Base-by-base conservation (phyloP, 352 stramenopile species). In the Peronospora farinosa region DNA sequence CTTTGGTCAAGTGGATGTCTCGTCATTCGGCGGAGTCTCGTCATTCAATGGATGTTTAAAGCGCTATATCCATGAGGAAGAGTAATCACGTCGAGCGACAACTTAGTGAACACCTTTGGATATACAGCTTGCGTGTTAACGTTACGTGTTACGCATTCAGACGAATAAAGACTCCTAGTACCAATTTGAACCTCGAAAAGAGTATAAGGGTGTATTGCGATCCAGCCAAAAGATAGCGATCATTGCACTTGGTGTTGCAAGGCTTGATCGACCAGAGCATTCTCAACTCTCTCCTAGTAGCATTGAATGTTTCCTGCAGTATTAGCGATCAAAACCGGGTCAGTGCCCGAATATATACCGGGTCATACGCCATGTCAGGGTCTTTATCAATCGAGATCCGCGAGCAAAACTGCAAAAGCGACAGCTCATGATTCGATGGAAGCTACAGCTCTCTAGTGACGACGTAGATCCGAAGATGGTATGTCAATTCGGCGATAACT, bases 361-460 rank as follows among this genome's bases (percentile, higher is more conserved):
- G 53, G 9, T 66, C 52, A 23, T 67, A 52, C 31, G 43, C 39
- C 40, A 52, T 48, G 10, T 57, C 63, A 33, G 65, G 52, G 13
- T 49, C 63, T 13, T 70, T 65, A 42, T 84, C 63, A 17, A 74
- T 69, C 7, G 71, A 78, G 21, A 76, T 72, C 25, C 74, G 60
- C 13, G 66, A 63, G 49, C 69, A 80, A 57, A 67, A 69, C 52
- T 84, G 68, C 47, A 87, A 43, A 15, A 83, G 60, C 23, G 71
- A 65, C 25, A 64, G 49, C 9, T 77, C 59, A 5, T 59, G 39
- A 40, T 61, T 45, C 21, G 46, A 60, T 60, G 16, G 68, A 74
- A 4, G 41, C 33, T 27, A 39, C 41, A 15, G 72, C 54, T 53
- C 63, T 44, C 71, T 73, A 16, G 80, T 55, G 25, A 87, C 43